phyloP scores from a whole-genome alignment of 352 stramenopile species.

The Phytopythium cucurbitacearum region DNA sequence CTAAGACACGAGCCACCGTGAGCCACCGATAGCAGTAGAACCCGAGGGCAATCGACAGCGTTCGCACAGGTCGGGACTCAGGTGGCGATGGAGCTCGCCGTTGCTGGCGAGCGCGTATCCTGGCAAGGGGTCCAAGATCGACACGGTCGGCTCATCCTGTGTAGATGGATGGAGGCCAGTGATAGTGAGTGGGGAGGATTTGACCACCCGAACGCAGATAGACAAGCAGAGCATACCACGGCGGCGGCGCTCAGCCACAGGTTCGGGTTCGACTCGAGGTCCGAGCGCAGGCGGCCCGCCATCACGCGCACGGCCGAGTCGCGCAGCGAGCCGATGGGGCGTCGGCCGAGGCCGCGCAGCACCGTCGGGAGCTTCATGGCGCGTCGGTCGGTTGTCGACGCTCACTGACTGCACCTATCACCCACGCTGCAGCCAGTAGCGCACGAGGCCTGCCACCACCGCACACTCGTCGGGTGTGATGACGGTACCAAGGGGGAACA shows the following conservation, averaged over 20 bases:
- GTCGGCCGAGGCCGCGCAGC: constrained; percentile 7
- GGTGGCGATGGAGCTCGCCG: constrained; percentile 22
- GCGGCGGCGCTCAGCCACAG: constrained; percentile 75
- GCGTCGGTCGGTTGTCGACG: too few species aligned
- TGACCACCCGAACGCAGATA: too few species aligned
- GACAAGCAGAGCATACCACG: constrained; percentile 35
- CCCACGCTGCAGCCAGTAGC: neutral
- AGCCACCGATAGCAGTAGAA: too few species aligned
- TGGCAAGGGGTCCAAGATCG: constrained; percentile 64
- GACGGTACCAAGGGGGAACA: neutral
- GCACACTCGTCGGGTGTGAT: too few species aligned
- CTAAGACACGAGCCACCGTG: too few species aligned
- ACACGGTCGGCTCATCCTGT: constrained; percentile 80
- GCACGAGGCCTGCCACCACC: neutral
- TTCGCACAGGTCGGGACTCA: constrained; percentile 32
- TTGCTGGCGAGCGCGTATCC: constrained; percentile 50
- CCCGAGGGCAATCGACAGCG: neutral
- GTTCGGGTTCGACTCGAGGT: constrained; percentile 79
- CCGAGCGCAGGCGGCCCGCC: constrained; percentile 47
- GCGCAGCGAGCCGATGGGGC: constrained; percentile 48
- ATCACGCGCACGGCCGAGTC: constrained; percentile 60
- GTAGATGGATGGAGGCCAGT: neutral
- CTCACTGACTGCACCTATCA: neutral
- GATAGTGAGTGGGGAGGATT: too few species aligned
- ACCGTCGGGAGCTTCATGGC: constrained; percentile 2